A percentile compares a stretch with the other conserved stretches of the same genome.
Evolutionary conservation across 139 green algal species (phyloP).

Genomic region (Marvania coccoides): DNA sequence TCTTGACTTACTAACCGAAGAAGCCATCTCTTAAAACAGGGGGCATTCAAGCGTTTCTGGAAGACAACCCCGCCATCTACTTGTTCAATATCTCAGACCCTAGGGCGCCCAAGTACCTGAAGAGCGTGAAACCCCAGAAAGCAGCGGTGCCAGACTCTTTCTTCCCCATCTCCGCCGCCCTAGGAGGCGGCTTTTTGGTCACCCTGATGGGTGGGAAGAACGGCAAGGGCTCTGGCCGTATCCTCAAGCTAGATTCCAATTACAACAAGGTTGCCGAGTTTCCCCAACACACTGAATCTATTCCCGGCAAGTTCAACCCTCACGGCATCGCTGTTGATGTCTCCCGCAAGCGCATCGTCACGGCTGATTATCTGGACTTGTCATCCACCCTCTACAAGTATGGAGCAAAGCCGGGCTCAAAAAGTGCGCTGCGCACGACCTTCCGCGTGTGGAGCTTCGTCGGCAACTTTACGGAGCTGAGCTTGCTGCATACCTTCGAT

Average conservation of each 20-base stretch:
- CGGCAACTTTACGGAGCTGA: neutral
- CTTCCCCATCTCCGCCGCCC: neutral
- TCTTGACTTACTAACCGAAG: no score
- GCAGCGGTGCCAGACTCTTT: constrained; percentile 3
- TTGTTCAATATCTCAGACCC: neutral
- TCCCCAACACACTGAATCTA: neutral
- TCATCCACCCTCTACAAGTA: neutral
- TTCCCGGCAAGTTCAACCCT: neutral
- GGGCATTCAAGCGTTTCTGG: no score
- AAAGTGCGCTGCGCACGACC: neutral
- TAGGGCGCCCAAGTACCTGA: neutral
- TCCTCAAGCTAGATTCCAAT: neutral
- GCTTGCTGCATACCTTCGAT: neutral
- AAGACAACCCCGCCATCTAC: neutral
- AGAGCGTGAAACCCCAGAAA: neutral
- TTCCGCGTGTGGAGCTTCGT: no score
- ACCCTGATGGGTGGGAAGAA: neutral
- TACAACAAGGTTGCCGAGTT: neutral
- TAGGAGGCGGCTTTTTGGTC: constrained; percentile 6
- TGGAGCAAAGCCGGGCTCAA: no score
- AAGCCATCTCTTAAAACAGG: no score
- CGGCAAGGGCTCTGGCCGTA: neutral
- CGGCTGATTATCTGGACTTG: neutral
- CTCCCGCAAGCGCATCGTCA: neutral
- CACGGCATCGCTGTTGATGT: neutral